These are phyloP conservation scores for Aureobasidium sp. DNA, from an alignment of 2,329 filamentous ascomycete genomes.

Conservation along the genomic window DNA sequence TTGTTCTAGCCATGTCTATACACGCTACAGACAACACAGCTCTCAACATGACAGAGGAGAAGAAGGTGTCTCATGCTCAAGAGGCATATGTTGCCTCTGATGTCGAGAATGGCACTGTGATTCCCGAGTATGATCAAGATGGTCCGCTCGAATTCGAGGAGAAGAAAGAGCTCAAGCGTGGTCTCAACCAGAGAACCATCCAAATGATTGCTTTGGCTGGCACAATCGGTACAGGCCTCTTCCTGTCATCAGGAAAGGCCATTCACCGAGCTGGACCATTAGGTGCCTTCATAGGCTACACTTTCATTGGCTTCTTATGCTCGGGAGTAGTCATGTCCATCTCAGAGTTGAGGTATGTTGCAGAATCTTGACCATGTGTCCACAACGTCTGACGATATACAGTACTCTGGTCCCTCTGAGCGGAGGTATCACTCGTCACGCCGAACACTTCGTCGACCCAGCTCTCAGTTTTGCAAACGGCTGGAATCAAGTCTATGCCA, in stretches of 20 bases:
- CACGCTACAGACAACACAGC: neutral
- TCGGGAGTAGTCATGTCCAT: slow-evolving; percentile 48
- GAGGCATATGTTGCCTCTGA: neutral
- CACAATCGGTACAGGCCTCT: slow-evolving; percentile 10
- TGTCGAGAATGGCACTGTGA: neutral
- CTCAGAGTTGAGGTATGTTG: slow-evolving; percentile 52
- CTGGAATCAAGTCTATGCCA: slow-evolving; percentile 73
- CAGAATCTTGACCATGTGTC: slow-evolving; percentile 21
- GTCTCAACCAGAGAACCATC: slow-evolving; percentile 48
- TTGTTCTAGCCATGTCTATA: neutral
- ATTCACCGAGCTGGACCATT: slow-evolving; percentile 3
- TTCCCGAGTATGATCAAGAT: neutral
- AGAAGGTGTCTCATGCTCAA: neutral
- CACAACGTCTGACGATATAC: neutral
- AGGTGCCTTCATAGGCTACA: slow-evolving; percentile 7
- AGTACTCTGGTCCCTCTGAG: slow-evolving; percentile 68
- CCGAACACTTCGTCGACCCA: slow-evolving; percentile 65
- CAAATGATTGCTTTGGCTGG: slow-evolving; percentile 64
- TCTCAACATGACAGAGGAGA: neutral
- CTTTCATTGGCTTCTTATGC: neutral
- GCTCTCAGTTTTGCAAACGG: slow-evolving; percentile 71
- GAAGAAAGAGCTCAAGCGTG: slow-evolving; percentile 28
- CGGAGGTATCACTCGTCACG: slow-evolving; percentile 70
- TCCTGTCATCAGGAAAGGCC: neutral
- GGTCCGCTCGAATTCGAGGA: slow-evolving; percentile 7